Evolutionary conservation across 2,329 filamentous ascomycete genomes (phyloP), one percentile per base, ranked within the genome.

Genomic region (Leptographium wingfieldii): DNA sequence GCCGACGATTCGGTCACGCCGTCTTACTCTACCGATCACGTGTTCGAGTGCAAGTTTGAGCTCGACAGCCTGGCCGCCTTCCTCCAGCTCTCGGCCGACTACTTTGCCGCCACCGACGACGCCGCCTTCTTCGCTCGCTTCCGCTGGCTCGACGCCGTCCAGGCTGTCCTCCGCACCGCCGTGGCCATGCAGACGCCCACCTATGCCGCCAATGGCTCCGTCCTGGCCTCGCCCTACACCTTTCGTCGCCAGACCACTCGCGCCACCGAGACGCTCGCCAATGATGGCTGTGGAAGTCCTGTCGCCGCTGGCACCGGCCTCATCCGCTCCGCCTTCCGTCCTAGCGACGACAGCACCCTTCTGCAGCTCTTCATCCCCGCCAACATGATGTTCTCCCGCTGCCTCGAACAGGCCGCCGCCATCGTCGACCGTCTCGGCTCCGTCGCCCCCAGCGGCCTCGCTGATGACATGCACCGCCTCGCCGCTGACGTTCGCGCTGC

Each of bases 21-120:
- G 0, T 73, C 78, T 33, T 86, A 88, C 31, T 88, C 87, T 66
- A 78, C 80, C 1, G 77, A 77, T 2, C 78, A 85, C 46, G 91
- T 95, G 0, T 96, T 94, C 69, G 92, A 96, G 72, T 96, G 92
- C 80, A 96, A 96, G 72, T 96, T 94, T 72, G 92, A 96, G 73
- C 83, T 96, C 54, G 92, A 96, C 74, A 92, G 88, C 12, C 80
- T 96, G 1, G 90, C 92, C 0, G 85, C 90, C 35, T 96, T 96
- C 71, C 78, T 97, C 9, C 83, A 89, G 51, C 78, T 97, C 5
- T 85, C 84, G 1, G 88, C 89, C 64, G 83, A 94, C 68, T 96
- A 95, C 75, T 82, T 88, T 73, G 77, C 82, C 27, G 79, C 82
- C 62, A 95, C 90, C 0, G 78, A 79, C 0, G 92, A 92, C 46